Evolutionary conservation across 768 basidiomycete genomes (phyloP), one percentile per base, ranked within the genome.

Genomic region (Hygrocybe coccinea): DNA sequence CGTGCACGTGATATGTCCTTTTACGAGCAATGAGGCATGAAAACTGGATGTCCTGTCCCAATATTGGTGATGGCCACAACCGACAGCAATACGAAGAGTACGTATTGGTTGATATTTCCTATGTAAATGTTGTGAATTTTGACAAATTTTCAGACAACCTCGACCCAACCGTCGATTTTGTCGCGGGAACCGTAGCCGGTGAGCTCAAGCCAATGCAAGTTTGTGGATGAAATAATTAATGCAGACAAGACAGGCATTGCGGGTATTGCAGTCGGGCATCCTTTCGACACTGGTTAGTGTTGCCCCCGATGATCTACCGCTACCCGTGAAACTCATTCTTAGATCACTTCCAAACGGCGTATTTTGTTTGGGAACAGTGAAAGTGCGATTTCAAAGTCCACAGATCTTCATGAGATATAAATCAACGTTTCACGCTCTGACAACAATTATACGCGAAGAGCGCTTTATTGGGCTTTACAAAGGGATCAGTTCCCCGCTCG

Each of bases 401-500:
- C 67, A 72, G 21, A 76, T 82, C 15, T 75, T 80, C 11, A 62
- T 65, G 2, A 82, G 71, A 62, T 91, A 92, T 62, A 72, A 67
- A 19, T 85, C 85, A 5, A 87, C 83, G 0, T 62, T 80, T n/a
- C 71, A 85, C 66, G 85, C 89, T 1, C 74, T 91, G 51, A 57
- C 69, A 34, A 87, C 83, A 1, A 91, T 92, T 54, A 62, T 86
- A 2, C 76, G 77, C 9, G 87, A 91, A 65, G 90, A 91, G 65
- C 76, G 77, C 25, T 74, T 90, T 46, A 58, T 73, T 34, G 86
- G 89, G 1, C 69, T 91, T 41, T 91, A 79, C 67, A 88, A 88
- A 66, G 90, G 90, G 5, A 80, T 92, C 24, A 74, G 80, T 0
- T 91, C 91, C 11, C 93, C 92, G 0, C 73, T 95, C 74, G 90